Conservation (phyloP, 345 rosid species). For the Capsella bursapastoris region DNA sequence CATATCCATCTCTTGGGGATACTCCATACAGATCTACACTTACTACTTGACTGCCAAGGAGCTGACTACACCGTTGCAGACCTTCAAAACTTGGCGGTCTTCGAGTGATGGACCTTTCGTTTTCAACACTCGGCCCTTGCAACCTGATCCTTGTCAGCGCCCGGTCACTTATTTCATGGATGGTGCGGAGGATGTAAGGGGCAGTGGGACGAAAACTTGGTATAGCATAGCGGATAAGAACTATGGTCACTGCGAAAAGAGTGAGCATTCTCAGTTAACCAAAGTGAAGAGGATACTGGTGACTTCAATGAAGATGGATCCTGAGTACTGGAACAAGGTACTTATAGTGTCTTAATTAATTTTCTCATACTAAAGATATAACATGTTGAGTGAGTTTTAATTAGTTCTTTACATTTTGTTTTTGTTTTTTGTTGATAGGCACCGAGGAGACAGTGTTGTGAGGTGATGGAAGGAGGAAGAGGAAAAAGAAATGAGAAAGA, state of each 20-base stretch:
- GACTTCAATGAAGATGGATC: conserved; percentile 61
- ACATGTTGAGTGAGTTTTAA: neutral
- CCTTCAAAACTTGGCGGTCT: conserved; percentile 79
- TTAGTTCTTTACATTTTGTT: neutral
- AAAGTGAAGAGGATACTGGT: conserved; percentile 56
- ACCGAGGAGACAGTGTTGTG: conserved; percentile 67
- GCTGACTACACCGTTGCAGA: conserved; percentile 63
- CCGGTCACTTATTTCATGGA: conserved; percentile 68
- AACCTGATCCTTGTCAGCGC: conserved; percentile 53
- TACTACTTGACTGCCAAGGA: conserved; percentile 46
- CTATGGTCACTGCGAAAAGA: conserved; percentile 49
- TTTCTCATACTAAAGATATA: neutral
- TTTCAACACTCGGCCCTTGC: conserved; percentile 63
- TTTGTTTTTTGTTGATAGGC: conserved; percentile 44
- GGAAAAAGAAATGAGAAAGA: conserved; percentile 45
- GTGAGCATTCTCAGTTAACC: conserved; percentile 42
- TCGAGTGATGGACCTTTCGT: conserved; percentile 69
- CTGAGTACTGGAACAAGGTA: conserved; percentile 72
- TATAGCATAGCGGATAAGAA: conserved; percentile 46
- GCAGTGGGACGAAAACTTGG: conserved; percentile 54
- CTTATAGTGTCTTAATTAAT: neutral
- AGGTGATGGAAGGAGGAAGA: conserved; percentile 47
- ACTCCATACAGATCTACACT: conserved; percentile 71
- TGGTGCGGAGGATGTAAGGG: conserved; percentile 50
- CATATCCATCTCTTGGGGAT: conserved; percentile 85